Evolutionary conservation across 352 stramenopile genomes (phyloP).

Genomic region (Pythium sp.): DNA sequence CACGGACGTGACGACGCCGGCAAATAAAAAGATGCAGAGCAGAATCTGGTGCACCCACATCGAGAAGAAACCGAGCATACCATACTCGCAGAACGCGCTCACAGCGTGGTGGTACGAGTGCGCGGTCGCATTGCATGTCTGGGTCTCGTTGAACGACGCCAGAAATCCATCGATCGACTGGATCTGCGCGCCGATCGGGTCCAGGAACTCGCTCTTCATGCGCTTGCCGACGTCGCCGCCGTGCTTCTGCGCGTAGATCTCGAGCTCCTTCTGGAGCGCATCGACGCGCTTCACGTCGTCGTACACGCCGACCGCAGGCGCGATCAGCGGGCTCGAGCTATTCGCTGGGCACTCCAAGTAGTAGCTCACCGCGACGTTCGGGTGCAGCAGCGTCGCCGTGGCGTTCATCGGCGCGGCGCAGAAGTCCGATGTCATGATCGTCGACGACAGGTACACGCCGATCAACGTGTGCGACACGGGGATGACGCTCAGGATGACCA

Average conservation of each 20-base stretch:
- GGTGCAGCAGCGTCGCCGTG: constrained; percentile 53
- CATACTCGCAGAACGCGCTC: constrained; percentile 70
- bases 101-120: constrained; percentile 45
- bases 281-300: constrained; percentile 30
- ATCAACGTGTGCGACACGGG: constrained; percentile 80
- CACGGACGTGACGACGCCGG: constrained; percentile 65
- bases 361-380: constrained; percentile 48
- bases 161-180: constrained; percentile 26
- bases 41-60: constrained; percentile 86
- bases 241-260: constrained; percentile 47
- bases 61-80: constrained; percentile 80
- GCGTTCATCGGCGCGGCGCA: constrained; percentile 68
- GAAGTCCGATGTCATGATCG: constrained; percentile 80
- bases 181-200: constrained; percentile 61
- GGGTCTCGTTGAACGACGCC: constrained; percentile 35
- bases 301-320: constrained; percentile 28
- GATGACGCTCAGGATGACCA: constrained; percentile 72
- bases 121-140: constrained; percentile 51
- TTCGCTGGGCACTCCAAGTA: constrained; percentile 66
- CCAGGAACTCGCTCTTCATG: constrained; percentile 74
- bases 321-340: constrained; percentile 41
- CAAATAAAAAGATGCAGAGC: constrained; percentile 73
- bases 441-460: constrained; percentile 73
- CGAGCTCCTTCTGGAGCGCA: constrained; percentile 44
- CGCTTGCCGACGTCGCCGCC: constrained; percentile 39